Evolutionary conservation across 169 alveolate species (phyloP), one percentile per base, ranked within the genome.

Genomic region (Plasmodium falciparum): DNA sequence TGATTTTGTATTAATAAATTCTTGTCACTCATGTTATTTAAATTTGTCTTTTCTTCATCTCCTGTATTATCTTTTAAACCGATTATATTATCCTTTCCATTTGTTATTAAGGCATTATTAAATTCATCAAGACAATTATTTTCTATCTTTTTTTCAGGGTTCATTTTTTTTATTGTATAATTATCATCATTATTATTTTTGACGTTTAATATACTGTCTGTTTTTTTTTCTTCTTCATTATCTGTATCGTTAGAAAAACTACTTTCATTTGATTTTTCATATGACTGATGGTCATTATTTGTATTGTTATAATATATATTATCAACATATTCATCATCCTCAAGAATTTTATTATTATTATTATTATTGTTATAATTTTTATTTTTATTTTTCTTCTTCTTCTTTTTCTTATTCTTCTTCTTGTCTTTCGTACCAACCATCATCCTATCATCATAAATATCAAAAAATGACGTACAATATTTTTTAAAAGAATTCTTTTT

Each of bases 381-480:
- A 3, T 50, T 72, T 26, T 20, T 70, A 13, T 61, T 61, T 22
- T 22, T 61, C 2, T 6, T 61, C 17, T 61, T 61, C 70, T 15
- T 61, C 15, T 61, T 61, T 8, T 22, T 61, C 15, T 15, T 61
- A 56, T n/a, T 66, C 15, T 22, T 66, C 39, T 24, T 66, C 39
- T 12, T 66, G 22, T 39, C 39, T 22, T 29, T 66, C n/a, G 5
- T 66, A 0, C 11, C 39, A 13, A 7, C 39, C 15, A 29, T 22
- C 39, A 3, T 67, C 7, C 11, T 15, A 29, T 83, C 91, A 20
- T 83, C 91, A 26, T 70, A 83, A 15, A 83, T 45, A 22, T 29
- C 58, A 20, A 83, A 83, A 66, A 54, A 83, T 3, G 91, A 59
- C 15, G 59, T 61, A 13, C 75, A 83, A 56, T 83, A 83, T 24